These are phyloP conservation scores for Toxicodendron radicans DNA, from an alignment of 345 rosid genomes.

Conservation along the genomic window DNA sequence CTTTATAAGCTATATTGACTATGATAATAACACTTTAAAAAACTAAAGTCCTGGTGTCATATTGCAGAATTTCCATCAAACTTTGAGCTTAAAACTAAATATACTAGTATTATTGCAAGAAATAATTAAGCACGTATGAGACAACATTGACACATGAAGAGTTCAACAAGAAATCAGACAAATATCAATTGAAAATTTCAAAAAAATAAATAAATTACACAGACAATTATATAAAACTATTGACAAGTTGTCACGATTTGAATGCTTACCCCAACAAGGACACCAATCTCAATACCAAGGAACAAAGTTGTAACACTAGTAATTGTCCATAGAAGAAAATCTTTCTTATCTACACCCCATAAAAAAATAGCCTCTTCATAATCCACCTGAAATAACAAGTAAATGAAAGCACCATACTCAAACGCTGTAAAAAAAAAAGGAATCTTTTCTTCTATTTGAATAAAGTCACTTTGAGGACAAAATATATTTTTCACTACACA, in stretches of 20 bases:
- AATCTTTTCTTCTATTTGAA: background rate
- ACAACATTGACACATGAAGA: background rate
- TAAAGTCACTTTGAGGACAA: background rate
- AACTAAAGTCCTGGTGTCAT: conserved; percentile 15
- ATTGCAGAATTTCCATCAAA: background rate
- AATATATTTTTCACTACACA: background rate
- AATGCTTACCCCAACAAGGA: conserved; percentile 88
- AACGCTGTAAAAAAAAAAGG: background rate
- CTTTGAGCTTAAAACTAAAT: background rate
- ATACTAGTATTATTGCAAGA: background rate
- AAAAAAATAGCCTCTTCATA: conserved; percentile 91
- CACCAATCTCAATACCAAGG: conserved; percentile 96
- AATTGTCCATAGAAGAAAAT: conserved; percentile 93
- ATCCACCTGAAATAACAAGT: conserved; percentile 69
- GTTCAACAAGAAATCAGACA: background rate
- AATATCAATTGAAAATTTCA: background rate
- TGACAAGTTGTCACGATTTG: background rate
- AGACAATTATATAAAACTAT: background rate
- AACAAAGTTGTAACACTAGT: conserved; percentile 79
- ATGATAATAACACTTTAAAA: background rate
- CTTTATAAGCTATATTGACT: background rate
- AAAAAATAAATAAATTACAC: background rate
- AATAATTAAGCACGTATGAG: background rate
- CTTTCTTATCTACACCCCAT: conserved; percentile 95
- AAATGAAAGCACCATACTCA: background rate